Conservation (phyloP, 1,284 basidiomycete genomes). For the Phellopilus nigrolimitatus region DNA sequence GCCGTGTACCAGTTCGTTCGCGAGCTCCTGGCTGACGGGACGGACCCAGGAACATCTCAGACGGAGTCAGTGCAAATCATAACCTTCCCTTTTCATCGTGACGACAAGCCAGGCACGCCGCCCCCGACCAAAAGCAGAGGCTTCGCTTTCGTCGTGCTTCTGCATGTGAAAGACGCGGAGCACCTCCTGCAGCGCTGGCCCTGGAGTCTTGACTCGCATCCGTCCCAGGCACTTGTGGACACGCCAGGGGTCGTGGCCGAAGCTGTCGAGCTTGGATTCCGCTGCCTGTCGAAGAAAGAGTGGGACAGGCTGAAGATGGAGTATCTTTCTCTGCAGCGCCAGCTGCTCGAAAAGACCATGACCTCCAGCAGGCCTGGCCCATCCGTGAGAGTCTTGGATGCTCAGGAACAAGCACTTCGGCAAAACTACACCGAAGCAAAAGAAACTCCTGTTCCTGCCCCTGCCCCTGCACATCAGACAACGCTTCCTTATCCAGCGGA, state of each 20-base stretch:
- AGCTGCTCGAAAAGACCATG: conserved; percentile 44
- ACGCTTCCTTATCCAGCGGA: conserved; percentile 45
- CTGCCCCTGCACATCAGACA: background rate
- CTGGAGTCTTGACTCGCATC: conserved; percentile 38
- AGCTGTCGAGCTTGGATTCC: conserved; percentile 53
- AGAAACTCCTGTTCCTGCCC: background rate
- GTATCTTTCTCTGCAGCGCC: conserved; percentile 54
- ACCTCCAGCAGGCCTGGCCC: conserved; percentile 26
- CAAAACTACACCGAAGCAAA: background rate
- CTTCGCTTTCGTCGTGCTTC: conserved; percentile 63
- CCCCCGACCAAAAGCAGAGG: conserved; percentile 56
- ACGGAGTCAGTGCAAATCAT: conserved; percentile 44
- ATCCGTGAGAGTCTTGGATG: background rate
- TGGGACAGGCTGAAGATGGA: conserved; percentile 63
- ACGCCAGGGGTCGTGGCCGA: conserved; percentile 28
- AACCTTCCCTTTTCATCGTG: conserved; percentile 52
- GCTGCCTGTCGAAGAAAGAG: conserved; percentile 46
- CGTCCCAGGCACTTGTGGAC: conserved; percentile 1
- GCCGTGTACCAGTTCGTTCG: conserved; percentile 43
- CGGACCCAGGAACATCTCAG: conserved; percentile 17
- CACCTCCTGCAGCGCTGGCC: conserved; percentile 49
- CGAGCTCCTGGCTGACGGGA: conserved; percentile 32
- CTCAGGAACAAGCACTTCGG: background rate
- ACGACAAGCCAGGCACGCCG: conserved; percentile 45
- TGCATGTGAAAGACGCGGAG: conserved; percentile 35